Evolutionary conservation across 2,329 filamentous ascomycete genomes (phyloP).

Genomic region (Colletotrichum melonis): DNA sequence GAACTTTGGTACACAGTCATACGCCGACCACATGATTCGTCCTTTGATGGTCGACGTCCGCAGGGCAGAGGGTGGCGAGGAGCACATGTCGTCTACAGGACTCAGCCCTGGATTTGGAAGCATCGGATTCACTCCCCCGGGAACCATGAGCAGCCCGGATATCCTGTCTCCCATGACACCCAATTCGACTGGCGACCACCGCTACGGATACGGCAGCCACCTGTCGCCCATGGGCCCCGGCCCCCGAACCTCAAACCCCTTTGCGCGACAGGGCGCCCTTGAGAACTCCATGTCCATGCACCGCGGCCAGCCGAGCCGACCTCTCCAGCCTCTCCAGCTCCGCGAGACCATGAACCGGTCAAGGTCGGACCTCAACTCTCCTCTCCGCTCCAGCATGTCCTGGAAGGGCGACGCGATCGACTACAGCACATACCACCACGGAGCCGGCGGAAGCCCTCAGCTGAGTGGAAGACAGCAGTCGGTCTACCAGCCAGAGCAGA

Average conservation of each 20-base stretch:
- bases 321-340: conserved; percentile 68
- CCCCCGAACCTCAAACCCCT: conserved; percentile 64
- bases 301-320: conserved; percentile 57
- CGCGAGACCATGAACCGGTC: conserved; percentile 68
- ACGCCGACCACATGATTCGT: conserved; percentile 71
- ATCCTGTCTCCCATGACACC: conserved; percentile 67
- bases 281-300: conserved; percentile 55
- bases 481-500: conserved; percentile 62
- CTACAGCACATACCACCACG: conserved; percentile 64
- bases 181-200: conserved; percentile 51
- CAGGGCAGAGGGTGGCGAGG: conserved; percentile 67
- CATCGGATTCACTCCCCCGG: conserved; percentile 71
- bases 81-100: conserved; percentile 74
- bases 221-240: conserved; percentile 59
- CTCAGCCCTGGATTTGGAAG: conserved; percentile 75
- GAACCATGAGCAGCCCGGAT: conserved; percentile 62
- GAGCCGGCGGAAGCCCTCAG: conserved; percentile 57
- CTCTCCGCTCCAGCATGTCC: conserved; percentile 69
- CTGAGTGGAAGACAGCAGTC: conserved; percentile 59
- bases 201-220: conserved; percentile 64
- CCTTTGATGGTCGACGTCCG: conserved; percentile 77
- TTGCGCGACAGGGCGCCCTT: conserved; percentile 60
- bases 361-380: conserved; percentile 69
- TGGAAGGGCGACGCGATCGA: conserved; percentile 72
- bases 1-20: conserved; percentile 60